Percentiles rank a stretch among this genome's conserved stretches.
Evolutionary conservation across 306 rosid species (phyloP).

Genomic region (Quercus alba): DNA sequence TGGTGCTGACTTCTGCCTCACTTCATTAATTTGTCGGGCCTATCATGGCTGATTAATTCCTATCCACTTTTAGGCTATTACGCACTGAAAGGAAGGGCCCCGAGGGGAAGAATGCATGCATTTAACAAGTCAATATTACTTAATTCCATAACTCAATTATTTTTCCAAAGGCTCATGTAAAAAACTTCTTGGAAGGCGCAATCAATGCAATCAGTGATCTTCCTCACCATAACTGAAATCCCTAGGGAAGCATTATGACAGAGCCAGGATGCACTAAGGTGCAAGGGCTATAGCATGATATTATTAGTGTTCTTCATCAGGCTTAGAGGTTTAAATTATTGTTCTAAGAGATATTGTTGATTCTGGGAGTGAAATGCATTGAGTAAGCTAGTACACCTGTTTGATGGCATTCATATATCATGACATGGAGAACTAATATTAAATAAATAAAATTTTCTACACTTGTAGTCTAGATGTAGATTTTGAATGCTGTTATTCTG

Average conservation of each 20-base stretch:
- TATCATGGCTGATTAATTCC: constrained; percentile 8
- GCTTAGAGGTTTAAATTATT: too few relatives aligned
- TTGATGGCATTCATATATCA: neutral
- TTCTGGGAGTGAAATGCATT: neutral
- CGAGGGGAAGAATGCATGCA: neutral
- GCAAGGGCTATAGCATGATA: too few relatives aligned
- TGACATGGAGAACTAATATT: neutral
- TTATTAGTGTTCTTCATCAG: too few relatives aligned
- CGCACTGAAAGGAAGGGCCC: neutral
- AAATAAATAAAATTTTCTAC: constrained; percentile 3
- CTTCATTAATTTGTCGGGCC: constrained; percentile 13
- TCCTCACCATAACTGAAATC: neutral
- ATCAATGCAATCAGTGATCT: neutral
- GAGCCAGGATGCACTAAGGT: too few relatives aligned
- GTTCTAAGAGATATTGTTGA: too few relatives aligned
- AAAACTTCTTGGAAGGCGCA: neutral
- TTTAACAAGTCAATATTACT: neutral
- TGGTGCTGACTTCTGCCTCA: constrained; percentile 11
- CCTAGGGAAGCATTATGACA: too few relatives aligned
- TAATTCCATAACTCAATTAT: neutral
- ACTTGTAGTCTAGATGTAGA: neutral
- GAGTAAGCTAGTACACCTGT: neutral
- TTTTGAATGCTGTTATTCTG: constrained; percentile 3
- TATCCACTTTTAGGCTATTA: neutral
- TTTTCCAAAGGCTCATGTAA: neutral